These are phyloP conservation scores for Staphylotrichum tortipilum DNA, from an alignment of 495 filamentous ascomycete species.

Conservation along the genomic window DNA sequence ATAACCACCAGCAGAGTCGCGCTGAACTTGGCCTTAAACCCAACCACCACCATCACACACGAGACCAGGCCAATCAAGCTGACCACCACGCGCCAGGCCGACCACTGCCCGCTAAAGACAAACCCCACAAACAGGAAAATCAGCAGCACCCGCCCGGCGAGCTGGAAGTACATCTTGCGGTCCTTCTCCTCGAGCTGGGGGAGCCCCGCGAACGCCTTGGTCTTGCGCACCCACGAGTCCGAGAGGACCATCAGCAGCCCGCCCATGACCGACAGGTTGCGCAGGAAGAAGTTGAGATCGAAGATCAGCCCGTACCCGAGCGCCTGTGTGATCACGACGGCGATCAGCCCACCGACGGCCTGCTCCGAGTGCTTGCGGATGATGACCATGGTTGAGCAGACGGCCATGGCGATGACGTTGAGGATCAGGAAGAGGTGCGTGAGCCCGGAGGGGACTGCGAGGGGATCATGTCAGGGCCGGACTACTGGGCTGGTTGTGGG, in stretches of 20 bases:
- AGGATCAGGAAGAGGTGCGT: slow-evolving; percentile 88
- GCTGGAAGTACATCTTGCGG: slow-evolving; percentile 99
- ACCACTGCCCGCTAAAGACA: slow-evolving; percentile 91
- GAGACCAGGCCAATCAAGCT: slow-evolving; percentile 76
- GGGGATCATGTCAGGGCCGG: too few relatives aligned
- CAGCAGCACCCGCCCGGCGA: slow-evolving; percentile 88
- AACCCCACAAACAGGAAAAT: slow-evolving; percentile 97
- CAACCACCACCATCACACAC: slow-evolving; percentile 97
- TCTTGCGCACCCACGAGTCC: slow-evolving; percentile 95
- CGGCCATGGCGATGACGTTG: slow-evolving; percentile 84
- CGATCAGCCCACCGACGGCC: slow-evolving; percentile 82
- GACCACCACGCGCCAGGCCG: slow-evolving; percentile 72
- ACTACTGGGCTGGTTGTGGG: too few relatives aligned
- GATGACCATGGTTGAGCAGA: slow-evolving; percentile 79
- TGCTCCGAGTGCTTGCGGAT: slow-evolving; percentile 83
- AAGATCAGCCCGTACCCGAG: slow-evolving; percentile 97
- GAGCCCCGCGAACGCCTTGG: slow-evolving; percentile 89
- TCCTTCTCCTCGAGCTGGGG: slow-evolving; percentile 96
- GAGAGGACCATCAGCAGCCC: slow-evolving; percentile 96
- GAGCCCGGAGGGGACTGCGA: slow-evolving; percentile 78
- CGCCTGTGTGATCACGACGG: slow-evolving; percentile 89
- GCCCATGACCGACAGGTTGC: slow-evolving; percentile 93
- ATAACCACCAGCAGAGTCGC: slow-evolving; percentile 89
- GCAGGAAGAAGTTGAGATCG: slow-evolving; percentile 99
- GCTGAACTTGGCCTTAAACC: slow-evolving; percentile 99